A percentile compares a stretch with the other conserved stretches of the same genome.
These are phyloP conservation scores for Aspergillus sp. DNA, from an alignment of 2,329 filamentous ascomycete species.

Conservation along the genomic window DNA sequence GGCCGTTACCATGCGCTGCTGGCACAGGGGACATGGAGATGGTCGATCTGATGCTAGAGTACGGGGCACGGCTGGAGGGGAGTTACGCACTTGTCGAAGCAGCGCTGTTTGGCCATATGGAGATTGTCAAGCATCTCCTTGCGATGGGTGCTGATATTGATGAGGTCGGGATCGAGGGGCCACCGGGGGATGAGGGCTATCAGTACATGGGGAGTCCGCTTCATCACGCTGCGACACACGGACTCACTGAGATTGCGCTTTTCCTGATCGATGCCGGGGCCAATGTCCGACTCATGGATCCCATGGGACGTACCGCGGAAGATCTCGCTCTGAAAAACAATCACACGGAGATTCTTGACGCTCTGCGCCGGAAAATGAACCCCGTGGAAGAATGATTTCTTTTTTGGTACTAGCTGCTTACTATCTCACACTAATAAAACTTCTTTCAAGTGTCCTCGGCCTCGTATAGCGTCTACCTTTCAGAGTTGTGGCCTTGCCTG, in stretches of 20 bases:
- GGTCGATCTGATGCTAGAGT: constrained; percentile 3
- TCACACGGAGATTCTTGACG: not conserved
- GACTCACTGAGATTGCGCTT: constrained; percentile 2
- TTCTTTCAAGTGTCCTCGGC: not conserved
- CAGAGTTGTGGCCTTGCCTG: constrained; percentile 1
- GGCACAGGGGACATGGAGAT: not conserved
- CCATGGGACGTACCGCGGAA: not conserved
- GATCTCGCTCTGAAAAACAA: constrained; percentile 2
- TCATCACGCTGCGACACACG: constrained; percentile 5
- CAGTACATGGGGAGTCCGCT: constrained; percentile 11
- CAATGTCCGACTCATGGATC: constrained; percentile 3
- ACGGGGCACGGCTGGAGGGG: constrained; percentile 4
- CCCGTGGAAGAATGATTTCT: constrained; percentile 3
- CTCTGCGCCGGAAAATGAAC: constrained; percentile 1
- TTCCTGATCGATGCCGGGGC: not conserved
- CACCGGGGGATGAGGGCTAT: not conserved
- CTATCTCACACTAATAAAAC: not conserved
- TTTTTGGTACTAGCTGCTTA: not conserved
- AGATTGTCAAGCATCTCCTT: constrained; percentile 9
- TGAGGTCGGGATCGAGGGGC: constrained; percentile 6
- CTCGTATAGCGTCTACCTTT: not conserved
- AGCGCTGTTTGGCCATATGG: not conserved
- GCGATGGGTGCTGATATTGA: constrained; percentile 13
- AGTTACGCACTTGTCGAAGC: constrained; percentile 10
- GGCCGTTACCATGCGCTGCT: constrained; percentile 3